phyloP scores from a whole-genome alignment of 108 stramenopile species.

The Fragilariopsis cylindrus region DNA sequence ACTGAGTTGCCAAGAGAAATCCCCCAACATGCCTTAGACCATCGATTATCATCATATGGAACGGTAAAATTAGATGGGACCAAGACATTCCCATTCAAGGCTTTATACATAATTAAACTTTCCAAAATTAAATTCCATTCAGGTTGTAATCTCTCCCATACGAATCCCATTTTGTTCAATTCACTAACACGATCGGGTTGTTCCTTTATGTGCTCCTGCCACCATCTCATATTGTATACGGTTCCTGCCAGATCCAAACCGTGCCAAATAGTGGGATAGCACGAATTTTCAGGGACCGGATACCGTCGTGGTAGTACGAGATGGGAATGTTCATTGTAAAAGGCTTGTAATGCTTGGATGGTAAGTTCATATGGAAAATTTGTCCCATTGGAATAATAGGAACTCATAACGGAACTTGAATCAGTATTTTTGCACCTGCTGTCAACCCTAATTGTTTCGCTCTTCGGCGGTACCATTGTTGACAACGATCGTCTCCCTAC shows the following conservation, averaged over 20 bases:
- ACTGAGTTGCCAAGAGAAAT: conserved; percentile 67
- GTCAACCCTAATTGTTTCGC: too few relatives aligned
- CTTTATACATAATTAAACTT: conserved; percentile 54
- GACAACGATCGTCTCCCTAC: too few relatives aligned
- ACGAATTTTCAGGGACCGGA: conserved; percentile 41
- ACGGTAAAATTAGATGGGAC: conserved; percentile 77
- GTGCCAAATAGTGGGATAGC: conserved; percentile 69
- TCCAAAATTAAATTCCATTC: conserved; percentile 85
- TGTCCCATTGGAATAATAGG: conserved; percentile 11
- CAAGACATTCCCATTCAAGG: conserved; percentile 51
- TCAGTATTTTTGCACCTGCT: too few relatives aligned
- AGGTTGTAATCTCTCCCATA: conserved; percentile 85
- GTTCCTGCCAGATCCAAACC: conserved; percentile 58
- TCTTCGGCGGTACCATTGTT: too few relatives aligned
- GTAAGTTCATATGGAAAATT: conserved; percentile 58
- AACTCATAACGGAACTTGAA: too few relatives aligned
- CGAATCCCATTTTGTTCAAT: conserved; percentile 73
- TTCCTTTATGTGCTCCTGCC: conserved; percentile 63
- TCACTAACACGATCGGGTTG: conserved; percentile 59
- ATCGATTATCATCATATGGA: conserved; percentile 49
- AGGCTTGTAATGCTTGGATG: conserved; percentile 47
- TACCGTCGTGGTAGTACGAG: conserved; percentile 64
- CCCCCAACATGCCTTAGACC: conserved; percentile 72
- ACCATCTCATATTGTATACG: conserved; percentile 85
- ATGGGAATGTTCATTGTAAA: conserved; percentile 54